These are phyloP conservation scores for Endothia cerciana DNA, from an alignment of 2,329 filamentous ascomycete genomes.

Conservation along the genomic window DNA sequence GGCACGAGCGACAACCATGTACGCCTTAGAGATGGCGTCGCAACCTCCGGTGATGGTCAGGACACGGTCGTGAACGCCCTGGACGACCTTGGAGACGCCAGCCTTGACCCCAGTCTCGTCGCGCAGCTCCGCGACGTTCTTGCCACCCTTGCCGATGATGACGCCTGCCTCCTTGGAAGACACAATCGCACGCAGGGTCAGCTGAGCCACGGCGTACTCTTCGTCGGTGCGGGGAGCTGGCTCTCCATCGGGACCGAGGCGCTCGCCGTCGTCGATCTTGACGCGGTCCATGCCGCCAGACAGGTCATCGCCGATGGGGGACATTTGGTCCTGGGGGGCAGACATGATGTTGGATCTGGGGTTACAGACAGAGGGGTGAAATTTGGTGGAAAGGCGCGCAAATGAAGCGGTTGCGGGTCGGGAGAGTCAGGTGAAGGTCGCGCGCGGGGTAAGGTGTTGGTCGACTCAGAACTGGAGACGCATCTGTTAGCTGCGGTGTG, in stretches of 20 bases:
- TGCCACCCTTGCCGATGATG: constrained; percentile 98
- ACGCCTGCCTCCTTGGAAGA: constrained; percentile 98
- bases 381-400: neutral
- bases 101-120: constrained; percentile 98
- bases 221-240: constrained; percentile 89
- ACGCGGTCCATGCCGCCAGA: constrained; percentile 66
- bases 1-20: constrained; percentile 88
- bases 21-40: constrained; percentile 87
- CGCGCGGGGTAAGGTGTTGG: constrained; percentile 8
- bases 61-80: constrained; percentile 95
- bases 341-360: constrained; percentile 56
- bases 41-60: constrained; percentile 92
- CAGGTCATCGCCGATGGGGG: constrained; percentile 64
- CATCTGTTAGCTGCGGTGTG: constrained; percentile 17
- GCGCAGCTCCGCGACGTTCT: constrained; percentile 95
- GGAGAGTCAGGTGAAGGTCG: constrained; percentile 18
- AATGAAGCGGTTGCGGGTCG: neutral
- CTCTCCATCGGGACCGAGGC: constrained; percentile 73
- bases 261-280: constrained; percentile 65
- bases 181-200: constrained; percentile 95
- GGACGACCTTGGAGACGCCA: constrained; percentile 97
- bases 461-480: constrained; percentile 25
- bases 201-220: constrained; percentile 89
- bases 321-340: constrained; percentile 59
- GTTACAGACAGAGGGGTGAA: neutral